Base-by-base conservation (phyloP, 1,284 basidiomycete genomes). In the Ceratobasidium sp. region DNA sequence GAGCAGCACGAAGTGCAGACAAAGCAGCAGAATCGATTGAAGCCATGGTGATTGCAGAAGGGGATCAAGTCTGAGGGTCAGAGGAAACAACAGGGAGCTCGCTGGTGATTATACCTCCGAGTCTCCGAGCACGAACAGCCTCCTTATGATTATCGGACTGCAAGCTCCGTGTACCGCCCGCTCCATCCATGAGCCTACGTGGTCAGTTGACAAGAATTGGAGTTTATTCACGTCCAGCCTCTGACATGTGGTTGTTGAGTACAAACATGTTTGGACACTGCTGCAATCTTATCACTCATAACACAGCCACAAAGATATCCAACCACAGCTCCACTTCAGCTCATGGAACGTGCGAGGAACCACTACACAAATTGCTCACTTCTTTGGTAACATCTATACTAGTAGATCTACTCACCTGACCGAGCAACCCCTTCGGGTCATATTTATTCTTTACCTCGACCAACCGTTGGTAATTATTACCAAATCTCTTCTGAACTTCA, bases 361-460 rank as follows among this genome's bases (percentile, higher is more conserved):
- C 48, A 50, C 48, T 50, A 20, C 17, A 42, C n/a, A n/a, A n/a
- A n/a, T n/a, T n/a, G n/a, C n/a, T n/a, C n/a, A n/a, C n/a, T n/a
- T n/a, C n/a, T n/a, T n/a, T n/a, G n/a, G n/a, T n/a, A n/a, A n/a
- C n/a, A n/a, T n/a, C n/a, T n/a, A n/a, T n/a, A n/a, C n/a, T n/a
- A n/a, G n/a, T n/a, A n/a, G n/a, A 77, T 66, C 65, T 71, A 28
- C 57, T 23, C 26, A 59, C 57, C 66, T 64, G 66, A 28, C 76
- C 67, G 26, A 76, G 77, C 2, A 79, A 42, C 38, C n/a, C 28
- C 3, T 44, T 54, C 12, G 78, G 74, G 48, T 79, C 78, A 33
- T 77, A 79, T 54, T 71, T 76, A 20, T 70, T 62, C 74, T 77
- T 79, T 15, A 79, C 52, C 28, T 77, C 74, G 44, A 69, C 20